Evolutionary conservation across 768 basidiomycete species (phyloP).

Genomic region (Xerocomus spinulosus): DNA sequence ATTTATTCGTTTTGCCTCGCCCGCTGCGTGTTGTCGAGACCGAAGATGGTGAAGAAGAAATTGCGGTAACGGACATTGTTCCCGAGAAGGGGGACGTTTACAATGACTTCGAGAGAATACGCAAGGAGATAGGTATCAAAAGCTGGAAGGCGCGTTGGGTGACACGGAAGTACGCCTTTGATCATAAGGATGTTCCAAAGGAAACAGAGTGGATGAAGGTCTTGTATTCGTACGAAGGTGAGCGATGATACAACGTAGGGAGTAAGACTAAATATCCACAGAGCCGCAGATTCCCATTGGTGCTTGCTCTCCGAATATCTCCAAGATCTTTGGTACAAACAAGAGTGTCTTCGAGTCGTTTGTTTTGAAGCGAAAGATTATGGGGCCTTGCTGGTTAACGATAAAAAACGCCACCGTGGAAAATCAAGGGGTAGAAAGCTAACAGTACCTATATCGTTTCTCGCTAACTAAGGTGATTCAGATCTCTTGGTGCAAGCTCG

Average conservation of each 20-base stretch:
- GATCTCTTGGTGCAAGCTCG: slow-evolving; percentile 97
- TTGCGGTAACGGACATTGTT: slow-evolving; percentile 69
- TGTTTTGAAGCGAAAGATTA: slow-evolving; percentile 93
- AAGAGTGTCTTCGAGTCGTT: slow-evolving; percentile 91
- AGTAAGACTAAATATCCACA: slow-evolving; percentile 5
- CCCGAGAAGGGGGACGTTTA: slow-evolving; percentile 72
- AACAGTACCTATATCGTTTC: neutral
- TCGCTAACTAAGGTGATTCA: slow-evolving; percentile 28
- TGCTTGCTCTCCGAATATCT: slow-evolving; percentile 78
- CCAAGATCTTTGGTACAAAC: slow-evolving; percentile 84
- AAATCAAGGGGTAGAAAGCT: slow-evolving; percentile 64
- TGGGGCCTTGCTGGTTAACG: slow-evolving; percentile 97
- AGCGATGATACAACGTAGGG: slow-evolving; percentile 17
- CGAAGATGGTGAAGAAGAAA: slow-evolving; percentile 28
- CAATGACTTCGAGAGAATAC: slow-evolving; percentile 75
- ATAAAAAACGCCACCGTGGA: slow-evolving; percentile 74
- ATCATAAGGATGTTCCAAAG: slow-evolving; percentile 65
- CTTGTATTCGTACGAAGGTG: slow-evolving; percentile 84
- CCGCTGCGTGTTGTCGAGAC: slow-evolving; percentile 47
- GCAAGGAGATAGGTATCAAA: slow-evolving; percentile 68
- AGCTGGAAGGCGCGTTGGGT: slow-evolving; percentile 82
- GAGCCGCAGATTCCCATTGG: slow-evolving; percentile 57
- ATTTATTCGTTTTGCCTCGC: slow-evolving; percentile 85
- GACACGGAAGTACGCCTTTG: slow-evolving; percentile 88
- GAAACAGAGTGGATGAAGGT: slow-evolving; percentile 93